These are phyloP conservation scores for Polytolypa hystricis DNA, from an alignment of 2,329 filamentous ascomycete species.

Conservation along the genomic window DNA sequence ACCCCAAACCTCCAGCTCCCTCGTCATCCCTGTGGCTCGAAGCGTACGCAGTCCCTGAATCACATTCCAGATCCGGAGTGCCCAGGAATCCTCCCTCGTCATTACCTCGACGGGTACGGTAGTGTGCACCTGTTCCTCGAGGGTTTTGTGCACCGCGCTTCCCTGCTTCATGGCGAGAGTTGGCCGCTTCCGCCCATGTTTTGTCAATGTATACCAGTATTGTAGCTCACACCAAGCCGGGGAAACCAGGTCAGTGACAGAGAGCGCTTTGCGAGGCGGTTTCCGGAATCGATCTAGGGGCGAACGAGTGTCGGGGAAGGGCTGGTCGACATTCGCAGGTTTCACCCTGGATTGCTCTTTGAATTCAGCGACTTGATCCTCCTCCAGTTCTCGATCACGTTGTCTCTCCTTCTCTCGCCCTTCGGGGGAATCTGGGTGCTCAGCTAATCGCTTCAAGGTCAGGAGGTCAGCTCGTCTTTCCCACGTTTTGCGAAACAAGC, in stretches of 20 bases:
- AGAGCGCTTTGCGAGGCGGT: conserved; percentile 65
- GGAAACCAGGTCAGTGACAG: conserved; percentile 77
- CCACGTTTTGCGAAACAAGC: conserved; percentile 19
- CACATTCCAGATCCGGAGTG: conserved; percentile 77
- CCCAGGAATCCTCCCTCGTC: conserved; percentile 72
- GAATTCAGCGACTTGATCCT: conserved; percentile 12
- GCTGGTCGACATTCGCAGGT: no score
- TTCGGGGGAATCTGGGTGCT: conserved; percentile 33
- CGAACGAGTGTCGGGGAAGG: conserved; percentile 37
- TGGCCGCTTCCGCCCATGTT: conserved; percentile 60
- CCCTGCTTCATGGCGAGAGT: conserved; percentile 80
- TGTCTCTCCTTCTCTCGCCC: conserved; percentile 24
- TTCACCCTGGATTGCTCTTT: conserved; percentile 12
- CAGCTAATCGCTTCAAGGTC: conserved; percentile 52
- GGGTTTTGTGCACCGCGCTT: conserved; percentile 62
- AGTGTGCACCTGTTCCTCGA: conserved; percentile 77
- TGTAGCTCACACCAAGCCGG: conserved; percentile 95
- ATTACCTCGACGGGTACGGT: conserved; percentile 61
- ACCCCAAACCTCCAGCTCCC: conserved; percentile 79
- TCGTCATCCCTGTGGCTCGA: conserved; percentile 57
- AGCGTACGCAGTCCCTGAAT: conserved; percentile 72
- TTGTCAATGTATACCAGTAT: conserved; percentile 76
- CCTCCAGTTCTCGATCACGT: conserved; percentile 18
- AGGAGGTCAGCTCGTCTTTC: conserved; percentile 42
- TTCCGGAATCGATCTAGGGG: conserved; percentile 71